Evolutionary conservation across 352 stramenopile species (phyloP).

Genomic region (Globisporangium iwayamae): DNA sequence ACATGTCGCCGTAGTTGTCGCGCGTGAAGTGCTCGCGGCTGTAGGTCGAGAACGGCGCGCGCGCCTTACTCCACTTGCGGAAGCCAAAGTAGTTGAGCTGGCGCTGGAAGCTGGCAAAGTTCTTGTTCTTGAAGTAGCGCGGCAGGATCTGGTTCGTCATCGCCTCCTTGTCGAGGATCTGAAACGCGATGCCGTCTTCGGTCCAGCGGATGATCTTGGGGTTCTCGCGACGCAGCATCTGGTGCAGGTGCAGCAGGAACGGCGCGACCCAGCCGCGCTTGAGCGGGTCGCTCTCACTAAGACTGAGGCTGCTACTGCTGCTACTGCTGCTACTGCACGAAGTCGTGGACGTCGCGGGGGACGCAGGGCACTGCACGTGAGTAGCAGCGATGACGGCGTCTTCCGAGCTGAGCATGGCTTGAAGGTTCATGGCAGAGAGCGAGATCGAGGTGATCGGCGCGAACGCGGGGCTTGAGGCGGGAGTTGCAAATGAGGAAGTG

Average conservation of each 20-base stretch:
- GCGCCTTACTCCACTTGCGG: slow-evolving; percentile 86
- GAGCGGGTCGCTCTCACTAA: slow-evolving; percentile 22
- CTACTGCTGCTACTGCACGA: slow-evolving; percentile 24
- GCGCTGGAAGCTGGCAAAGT: slow-evolving; percentile 94
- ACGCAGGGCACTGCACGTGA: slow-evolving; percentile 28
- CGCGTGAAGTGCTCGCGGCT: slow-evolving; percentile 79
- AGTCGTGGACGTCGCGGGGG: slow-evolving; percentile 30
- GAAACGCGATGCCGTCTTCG: slow-evolving; percentile 69
- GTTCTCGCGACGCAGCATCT: slow-evolving; percentile 81
- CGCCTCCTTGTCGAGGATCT: slow-evolving; percentile 81
- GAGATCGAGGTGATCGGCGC: background rate
- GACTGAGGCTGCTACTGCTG: slow-evolving; percentile 7
- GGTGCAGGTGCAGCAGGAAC: slow-evolving; percentile 81
- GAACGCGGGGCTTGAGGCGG: slow-evolving; percentile 17
- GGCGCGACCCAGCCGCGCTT: slow-evolving; percentile 80
- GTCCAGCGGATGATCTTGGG: slow-evolving; percentile 80
- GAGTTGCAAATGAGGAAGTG: slow-evolving; percentile 9
- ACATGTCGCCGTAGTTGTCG: slow-evolving; percentile 84
- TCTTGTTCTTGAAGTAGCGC: slow-evolving; percentile 95
- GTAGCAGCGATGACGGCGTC: background rate
- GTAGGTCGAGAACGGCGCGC: slow-evolving; percentile 71
- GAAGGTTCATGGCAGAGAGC: slow-evolving; percentile 35
- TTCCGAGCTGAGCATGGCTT: slow-evolving; percentile 34
- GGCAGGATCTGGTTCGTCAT: slow-evolving; percentile 89
- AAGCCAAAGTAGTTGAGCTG: slow-evolving; percentile 97